These are phyloP conservation scores for Vigna reflexopilosa DNA, from an alignment of 306 rosid genomes.

Conservation along the genomic window DNA sequence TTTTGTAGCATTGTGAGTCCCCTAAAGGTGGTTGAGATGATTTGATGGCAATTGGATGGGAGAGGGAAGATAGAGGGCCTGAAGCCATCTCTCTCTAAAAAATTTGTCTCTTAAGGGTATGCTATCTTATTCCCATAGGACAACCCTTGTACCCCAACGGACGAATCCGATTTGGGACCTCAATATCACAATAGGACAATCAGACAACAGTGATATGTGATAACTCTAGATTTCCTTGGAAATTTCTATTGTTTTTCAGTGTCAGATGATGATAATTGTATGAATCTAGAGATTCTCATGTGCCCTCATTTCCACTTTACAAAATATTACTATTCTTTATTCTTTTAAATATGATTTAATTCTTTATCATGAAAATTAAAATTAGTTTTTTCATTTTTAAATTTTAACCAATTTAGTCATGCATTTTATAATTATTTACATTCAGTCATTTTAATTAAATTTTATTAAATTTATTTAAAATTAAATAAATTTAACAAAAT, in stretches of 20 bases:
- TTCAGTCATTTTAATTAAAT: too few relatives aligned
- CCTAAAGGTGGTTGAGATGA: constrained; percentile 28
- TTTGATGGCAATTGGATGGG: constrained; percentile 30
- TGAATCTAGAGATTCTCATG: constrained; percentile 12
- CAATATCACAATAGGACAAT: constrained; percentile 22
- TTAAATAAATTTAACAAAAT: too few relatives aligned
- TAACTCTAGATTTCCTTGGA: constrained; percentile 7
- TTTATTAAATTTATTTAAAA: too few relatives aligned
- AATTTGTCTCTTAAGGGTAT: constrained; percentile 14
- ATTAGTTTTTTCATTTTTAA: too few relatives aligned
- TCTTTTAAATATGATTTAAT: too few relatives aligned
- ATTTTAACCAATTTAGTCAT: too few relatives aligned
- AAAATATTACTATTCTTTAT: too few relatives aligned
- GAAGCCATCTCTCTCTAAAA: constrained; percentile 25
- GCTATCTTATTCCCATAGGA: constrained; percentile 34
- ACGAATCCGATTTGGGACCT: constrained; percentile 44
- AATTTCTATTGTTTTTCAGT: neutral
- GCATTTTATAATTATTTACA: too few relatives aligned
- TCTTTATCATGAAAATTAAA: too few relatives aligned
- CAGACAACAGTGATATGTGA: neutral
- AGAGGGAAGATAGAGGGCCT: neutral
- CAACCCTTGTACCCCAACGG: constrained; percentile 16
- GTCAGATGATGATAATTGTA: neutral
- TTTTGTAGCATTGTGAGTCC: neutral
- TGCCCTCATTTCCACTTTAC: too few relatives aligned